Evolutionary conservation across 352 stramenopile species (phyloP).

Genomic region (Elongisporangium prolatum): DNA sequence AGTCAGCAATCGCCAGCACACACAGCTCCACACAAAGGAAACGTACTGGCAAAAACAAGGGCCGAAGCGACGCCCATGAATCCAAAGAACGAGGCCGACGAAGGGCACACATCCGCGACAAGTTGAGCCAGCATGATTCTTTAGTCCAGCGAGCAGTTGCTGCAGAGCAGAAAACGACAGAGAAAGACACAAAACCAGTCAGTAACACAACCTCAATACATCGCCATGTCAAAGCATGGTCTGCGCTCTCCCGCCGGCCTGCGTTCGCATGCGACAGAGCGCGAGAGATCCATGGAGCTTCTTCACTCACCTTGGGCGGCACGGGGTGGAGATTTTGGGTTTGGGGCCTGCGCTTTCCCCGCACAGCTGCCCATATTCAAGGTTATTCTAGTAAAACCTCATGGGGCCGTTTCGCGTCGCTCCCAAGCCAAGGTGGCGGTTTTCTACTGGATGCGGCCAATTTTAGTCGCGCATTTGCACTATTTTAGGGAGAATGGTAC

Average conservation of each 20-base stretch:
- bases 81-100: constrained; percentile 99
- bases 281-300: constrained; percentile 1
- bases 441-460: neutral
- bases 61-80: constrained; percentile 98
- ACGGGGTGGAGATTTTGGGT: neutral
- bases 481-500: neutral
- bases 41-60: constrained; percentile 92
- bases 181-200: neutral
- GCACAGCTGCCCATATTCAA: constrained; percentile 2
- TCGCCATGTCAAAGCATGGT: no score
- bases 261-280: neutral
- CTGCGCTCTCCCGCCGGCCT: neutral
- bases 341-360: neutral
- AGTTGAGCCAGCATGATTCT: constrained; percentile 38
- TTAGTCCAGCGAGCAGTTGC: neutral
- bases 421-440: neutral
- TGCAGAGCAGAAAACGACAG: constrained; percentile 1
- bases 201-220: neutral
- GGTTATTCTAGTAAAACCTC: constrained; percentile 26
- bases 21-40: no score
- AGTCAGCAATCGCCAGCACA: no score
- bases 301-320: neutral
- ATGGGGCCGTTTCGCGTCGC: neutral
- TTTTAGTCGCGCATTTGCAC: neutral
- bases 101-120: constrained; percentile 94